These are phyloP conservation scores for Arthrobotrys megalospora DNA, from an alignment of 2,329 filamentous ascomycete species.

Conservation along the genomic window DNA sequence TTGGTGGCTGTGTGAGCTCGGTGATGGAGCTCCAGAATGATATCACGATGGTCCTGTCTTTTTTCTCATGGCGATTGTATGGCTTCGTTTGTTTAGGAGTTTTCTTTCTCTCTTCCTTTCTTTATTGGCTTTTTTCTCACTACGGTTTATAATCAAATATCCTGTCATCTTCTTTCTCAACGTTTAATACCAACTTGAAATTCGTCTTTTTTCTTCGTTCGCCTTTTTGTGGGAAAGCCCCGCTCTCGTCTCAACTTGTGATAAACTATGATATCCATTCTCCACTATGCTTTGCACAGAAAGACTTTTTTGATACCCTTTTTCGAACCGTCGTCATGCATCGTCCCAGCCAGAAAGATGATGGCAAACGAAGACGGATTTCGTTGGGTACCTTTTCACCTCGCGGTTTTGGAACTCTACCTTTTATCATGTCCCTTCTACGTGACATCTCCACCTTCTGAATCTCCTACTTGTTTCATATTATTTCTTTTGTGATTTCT, in stretches of 20 bases:
- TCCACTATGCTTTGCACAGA: conserved; percentile 50
- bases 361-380: background rate
- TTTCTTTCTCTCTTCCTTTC: conserved; percentile 13
- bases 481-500: background rate
- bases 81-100: conserved; percentile 30
- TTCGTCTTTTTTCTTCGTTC: conserved; percentile 1
- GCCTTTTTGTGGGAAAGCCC: background rate
- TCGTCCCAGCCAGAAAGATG: conserved; percentile 7
- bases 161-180: conserved; percentile 25
- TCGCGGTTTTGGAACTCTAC: conserved; percentile 42
- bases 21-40: conserved; percentile 36
- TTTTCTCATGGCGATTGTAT: conserved; percentile 22
- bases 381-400: conserved; percentile 10
- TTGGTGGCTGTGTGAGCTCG: background rate
- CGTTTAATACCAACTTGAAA: conserved; percentile 33
- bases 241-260: conserved; percentile 36
- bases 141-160: conserved; percentile 26
- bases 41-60: conserved; percentile 22
- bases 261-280: conserved; percentile 28
- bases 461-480: conserved; percentile 3
- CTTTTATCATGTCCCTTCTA: conserved; percentile 12
- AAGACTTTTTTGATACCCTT: conserved; percentile 20
- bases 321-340: background rate
- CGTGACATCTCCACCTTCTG: conserved; percentile 25
- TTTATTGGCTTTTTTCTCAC: conserved; percentile 5